phyloP scores from a whole-genome alignment of 352 stramenopile species.

The Pythium monospermum region DNA sequence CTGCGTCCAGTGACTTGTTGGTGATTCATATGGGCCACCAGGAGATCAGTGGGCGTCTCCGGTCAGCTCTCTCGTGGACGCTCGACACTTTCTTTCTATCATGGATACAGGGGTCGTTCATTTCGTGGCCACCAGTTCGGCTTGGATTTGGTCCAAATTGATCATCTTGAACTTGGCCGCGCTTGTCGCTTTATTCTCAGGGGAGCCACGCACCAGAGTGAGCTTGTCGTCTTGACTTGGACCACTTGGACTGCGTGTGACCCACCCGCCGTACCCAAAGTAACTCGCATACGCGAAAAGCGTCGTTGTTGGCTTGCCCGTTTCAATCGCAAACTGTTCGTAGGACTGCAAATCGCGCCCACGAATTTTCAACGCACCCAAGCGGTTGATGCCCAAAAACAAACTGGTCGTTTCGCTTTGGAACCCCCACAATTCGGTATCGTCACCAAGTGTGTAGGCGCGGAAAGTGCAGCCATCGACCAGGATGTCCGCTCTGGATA shows the following conservation, averaged over 20 bases:
- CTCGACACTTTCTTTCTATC: too few species aligned
- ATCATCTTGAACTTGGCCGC: conserved; percentile 59
- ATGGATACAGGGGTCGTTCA: too few species aligned
- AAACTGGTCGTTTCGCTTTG: conserved; percentile 60
- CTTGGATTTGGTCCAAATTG: conserved; percentile 38
- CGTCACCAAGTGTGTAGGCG: conserved; percentile 70
- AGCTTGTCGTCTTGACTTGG: conserved; percentile 31
- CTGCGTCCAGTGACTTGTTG: too few species aligned
- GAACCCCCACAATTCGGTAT: conserved; percentile 74
- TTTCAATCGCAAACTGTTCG: conserved; percentile 69
- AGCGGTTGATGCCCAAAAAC: conserved; percentile 71
- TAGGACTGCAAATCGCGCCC: conserved; percentile 63
- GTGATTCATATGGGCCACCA: too few species aligned
- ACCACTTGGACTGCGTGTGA: conserved; percentile 27
- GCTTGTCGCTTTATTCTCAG: conserved; percentile 56
- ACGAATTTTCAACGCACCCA: conserved; percentile 59
- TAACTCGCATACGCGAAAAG: conserved; percentile 68
- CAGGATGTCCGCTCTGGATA: conserved; percentile 55
- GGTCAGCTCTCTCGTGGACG: too few species aligned
- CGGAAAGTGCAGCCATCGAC: conserved; percentile 61
- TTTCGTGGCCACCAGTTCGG: conserved; percentile 4
- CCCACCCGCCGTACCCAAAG: conserved; percentile 69
- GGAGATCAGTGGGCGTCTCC: too few species aligned
- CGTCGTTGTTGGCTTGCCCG: conserved; percentile 33
- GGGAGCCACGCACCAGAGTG: conserved; percentile 47